Conservation (phyloP, 164 flowering plant genomes). For the Annona cherimola region DNA sequence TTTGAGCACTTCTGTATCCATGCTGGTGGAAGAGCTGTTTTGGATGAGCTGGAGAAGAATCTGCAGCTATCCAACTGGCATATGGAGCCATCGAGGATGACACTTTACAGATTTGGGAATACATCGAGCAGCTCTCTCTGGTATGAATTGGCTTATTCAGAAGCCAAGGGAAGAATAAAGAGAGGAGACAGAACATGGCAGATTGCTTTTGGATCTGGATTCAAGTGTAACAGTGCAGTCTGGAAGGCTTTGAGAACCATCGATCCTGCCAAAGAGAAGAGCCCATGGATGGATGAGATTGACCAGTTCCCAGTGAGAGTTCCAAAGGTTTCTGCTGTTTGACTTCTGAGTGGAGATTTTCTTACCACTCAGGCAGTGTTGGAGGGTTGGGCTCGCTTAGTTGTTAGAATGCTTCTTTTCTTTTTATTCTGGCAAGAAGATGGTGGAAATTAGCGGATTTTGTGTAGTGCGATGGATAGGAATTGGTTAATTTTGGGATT, state of each 20-base stretch:
- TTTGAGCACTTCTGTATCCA: constrained; percentile 91
- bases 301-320: constrained; percentile 55
- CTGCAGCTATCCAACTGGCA: constrained; percentile 72
- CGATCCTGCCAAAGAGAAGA: constrained; percentile 63
- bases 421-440: neutral
- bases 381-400: neutral
- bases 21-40: constrained; percentile 89
- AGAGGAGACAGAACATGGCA: constrained; percentile 75
- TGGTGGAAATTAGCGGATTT: neutral
- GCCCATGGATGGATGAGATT: constrained; percentile 78
- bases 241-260: constrained; percentile 65
- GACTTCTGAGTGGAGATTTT: constrained; percentile 10
- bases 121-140: constrained; percentile 84
- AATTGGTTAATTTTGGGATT: constrained; percentile 1
- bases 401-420: neutral
- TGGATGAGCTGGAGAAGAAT: constrained; percentile 79
- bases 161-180: constrained; percentile 69
- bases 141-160: constrained; percentile 80
- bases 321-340: constrained; percentile 48
- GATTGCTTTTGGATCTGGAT: constrained; percentile 81
- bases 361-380: constrained; percentile 1
- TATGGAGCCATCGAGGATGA: constrained; percentile 89
- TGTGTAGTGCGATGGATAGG: neutral
- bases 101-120: constrained; percentile 63
- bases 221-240: constrained; percentile 82